Conservation (phyloP, 306 rosid species). For the Vicia villosa region DNA sequence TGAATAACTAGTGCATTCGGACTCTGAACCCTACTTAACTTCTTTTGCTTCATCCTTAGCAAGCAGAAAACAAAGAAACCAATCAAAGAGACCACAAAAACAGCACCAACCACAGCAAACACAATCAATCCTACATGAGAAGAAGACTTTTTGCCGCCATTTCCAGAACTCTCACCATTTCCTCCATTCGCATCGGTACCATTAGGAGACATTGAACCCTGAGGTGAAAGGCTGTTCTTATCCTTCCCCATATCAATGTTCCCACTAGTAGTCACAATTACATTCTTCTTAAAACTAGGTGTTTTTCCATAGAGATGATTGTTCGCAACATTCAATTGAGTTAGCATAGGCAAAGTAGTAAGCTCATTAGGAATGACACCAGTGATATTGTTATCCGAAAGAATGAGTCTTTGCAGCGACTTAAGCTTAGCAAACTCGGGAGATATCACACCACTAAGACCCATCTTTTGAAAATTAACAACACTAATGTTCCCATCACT, state of each 20-base stretch:
- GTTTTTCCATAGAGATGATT: conserved; percentile 66
- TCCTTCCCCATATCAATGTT: conserved; percentile 70
- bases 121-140: conserved; percentile 56
- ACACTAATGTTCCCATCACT: conserved; percentile 56
- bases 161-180: conserved; percentile 35
- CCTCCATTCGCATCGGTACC: conserved; percentile 25
- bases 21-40: conserved; percentile 80
- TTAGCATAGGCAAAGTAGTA: conserved; percentile 58
- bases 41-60: conserved; percentile 66
- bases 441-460: conserved; percentile 68
- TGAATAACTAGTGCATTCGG: conserved; percentile 71
- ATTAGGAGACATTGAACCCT: conserved; percentile 33
- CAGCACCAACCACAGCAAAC: conserved; percentile 61
- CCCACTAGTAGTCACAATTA: conserved; percentile 53
- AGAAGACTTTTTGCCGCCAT: conserved; percentile 55
- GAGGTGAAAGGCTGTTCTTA: conserved; percentile 32
- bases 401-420: conserved; percentile 60
- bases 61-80: conserved; percentile 65
- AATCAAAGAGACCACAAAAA: conserved; percentile 55
- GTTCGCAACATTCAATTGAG: conserved; percentile 61
- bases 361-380: conserved; percentile 68
- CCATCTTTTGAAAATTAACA: conserved; percentile 77
- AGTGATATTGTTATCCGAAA: conserved; percentile 73
- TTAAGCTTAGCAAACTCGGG: conserved; percentile 57
- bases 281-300: conserved; percentile 63